phyloP scores from a whole-genome alignment of 2,329 filamentous ascomycete species.

The Arthrobotrys entomopaga region DNA sequence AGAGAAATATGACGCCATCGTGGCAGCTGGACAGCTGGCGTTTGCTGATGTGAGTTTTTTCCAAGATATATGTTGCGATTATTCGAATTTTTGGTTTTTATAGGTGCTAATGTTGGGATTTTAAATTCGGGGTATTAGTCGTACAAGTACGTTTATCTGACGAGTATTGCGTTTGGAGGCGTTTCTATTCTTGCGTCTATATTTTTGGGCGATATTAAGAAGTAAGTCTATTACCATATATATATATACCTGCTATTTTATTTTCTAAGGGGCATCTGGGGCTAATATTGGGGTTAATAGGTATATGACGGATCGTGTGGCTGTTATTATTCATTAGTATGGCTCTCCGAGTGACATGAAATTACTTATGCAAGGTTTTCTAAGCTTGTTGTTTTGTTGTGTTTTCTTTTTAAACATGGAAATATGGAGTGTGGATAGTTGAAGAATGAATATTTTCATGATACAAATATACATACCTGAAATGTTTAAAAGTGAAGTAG shows the following conservation, averaged over 20 bases:
- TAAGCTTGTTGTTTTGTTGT: too few species aligned
- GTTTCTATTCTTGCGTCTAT: constrained; percentile 69
- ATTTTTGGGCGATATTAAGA: constrained; percentile 70
- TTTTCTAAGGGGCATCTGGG: background rate
- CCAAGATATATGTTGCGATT: too few species aligned
- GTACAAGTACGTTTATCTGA: constrained; percentile 72
- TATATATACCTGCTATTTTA: background rate
- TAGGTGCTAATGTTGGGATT: background rate
- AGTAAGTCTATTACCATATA: constrained; percentile 61
- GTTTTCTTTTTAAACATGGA: too few species aligned
- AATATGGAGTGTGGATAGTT: too few species aligned
- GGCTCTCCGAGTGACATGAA: too few species aligned
- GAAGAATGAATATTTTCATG: too few species aligned
- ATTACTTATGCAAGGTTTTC: too few species aligned
- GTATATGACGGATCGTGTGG: constrained; percentile 69
- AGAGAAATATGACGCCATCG: constrained; percentile 66
- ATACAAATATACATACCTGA: too few species aligned
- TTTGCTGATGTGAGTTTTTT: constrained; percentile 66
- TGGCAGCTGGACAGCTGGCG: constrained; percentile 68
- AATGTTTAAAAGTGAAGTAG: too few species aligned
- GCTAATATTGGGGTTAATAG: background rate
- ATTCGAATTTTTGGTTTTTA: too few species aligned
- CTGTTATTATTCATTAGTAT: constrained; percentile 64
- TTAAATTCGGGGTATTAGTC: background rate
- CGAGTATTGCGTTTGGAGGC: constrained; percentile 71